Conservation (phyloP, 2,329 filamentous ascomycete species). For the Sphaerostilbella broomeana region DNA sequence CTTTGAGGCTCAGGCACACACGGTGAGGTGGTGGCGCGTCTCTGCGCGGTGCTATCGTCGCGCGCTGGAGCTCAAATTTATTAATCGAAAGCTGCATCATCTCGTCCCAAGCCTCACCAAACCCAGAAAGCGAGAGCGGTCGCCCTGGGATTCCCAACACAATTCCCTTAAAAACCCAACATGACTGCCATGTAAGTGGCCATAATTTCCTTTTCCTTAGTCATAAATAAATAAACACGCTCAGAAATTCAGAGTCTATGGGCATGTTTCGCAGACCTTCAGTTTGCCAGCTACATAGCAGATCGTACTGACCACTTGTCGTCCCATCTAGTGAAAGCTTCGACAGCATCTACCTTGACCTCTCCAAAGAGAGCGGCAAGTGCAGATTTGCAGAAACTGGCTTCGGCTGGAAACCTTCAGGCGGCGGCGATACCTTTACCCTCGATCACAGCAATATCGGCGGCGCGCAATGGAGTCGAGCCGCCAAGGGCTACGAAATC, state of each 20-base stretch:
- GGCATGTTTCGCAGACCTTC: no score
- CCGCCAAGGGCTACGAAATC: constrained; percentile 85
- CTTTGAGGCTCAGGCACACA: constrained; percentile 1
- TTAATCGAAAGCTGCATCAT: constrained; percentile 7
- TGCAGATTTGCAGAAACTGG: constrained; percentile 93
- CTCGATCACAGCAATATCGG: constrained; percentile 81
- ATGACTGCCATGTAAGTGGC: constrained; percentile 35
- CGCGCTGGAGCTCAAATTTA: constrained; percentile 14
- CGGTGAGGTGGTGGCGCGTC: constrained; percentile 10
- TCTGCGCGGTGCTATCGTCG: constrained; percentile 10
- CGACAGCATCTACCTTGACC: constrained; percentile 92
- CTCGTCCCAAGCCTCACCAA: constrained; percentile 4
- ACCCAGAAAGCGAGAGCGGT: constrained; percentile 1
- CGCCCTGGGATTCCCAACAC: background rate
- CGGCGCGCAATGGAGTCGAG: constrained; percentile 89
- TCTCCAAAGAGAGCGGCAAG: constrained; percentile 87
- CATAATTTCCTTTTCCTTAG: background rate
- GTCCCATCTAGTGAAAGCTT: constrained; percentile 68
- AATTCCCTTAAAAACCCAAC: constrained; percentile 10
- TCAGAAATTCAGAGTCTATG: no score
- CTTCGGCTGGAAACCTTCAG: constrained; percentile 87
- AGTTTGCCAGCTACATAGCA: no score
- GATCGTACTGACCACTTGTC: background rate
- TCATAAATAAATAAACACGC: background rate
- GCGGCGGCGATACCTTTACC: constrained; percentile 87